Evolutionary conservation across 1,284 basidiomycete species (phyloP).

Genomic region (Caloboletus inedulis): DNA sequence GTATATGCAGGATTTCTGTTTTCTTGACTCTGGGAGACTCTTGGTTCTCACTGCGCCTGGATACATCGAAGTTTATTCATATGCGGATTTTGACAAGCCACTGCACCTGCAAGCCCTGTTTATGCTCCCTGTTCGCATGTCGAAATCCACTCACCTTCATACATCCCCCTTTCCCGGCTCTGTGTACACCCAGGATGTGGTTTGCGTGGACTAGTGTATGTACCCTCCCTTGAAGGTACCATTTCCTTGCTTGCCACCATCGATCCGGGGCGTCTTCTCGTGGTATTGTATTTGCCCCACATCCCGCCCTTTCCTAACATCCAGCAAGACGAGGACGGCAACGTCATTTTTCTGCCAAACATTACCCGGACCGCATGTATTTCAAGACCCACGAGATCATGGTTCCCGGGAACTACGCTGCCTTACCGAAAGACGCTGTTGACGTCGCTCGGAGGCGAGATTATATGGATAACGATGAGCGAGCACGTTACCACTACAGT

Average conservation of each 20-base stretch:
- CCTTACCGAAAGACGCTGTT: too few species aligned
- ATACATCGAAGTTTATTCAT: not conserved
- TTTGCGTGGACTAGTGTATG: not conserved
- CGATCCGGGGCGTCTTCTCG: not conserved
- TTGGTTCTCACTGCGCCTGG: not conserved
- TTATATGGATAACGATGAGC: conserved; percentile 7
- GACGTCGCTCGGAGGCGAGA: not conserved
- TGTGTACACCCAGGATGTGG: not conserved
- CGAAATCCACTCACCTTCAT: not conserved
- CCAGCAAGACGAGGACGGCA: not conserved
- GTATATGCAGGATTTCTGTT: not conserved
- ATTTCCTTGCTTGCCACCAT: not conserved
- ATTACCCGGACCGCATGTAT: too few species aligned
- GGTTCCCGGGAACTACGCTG: too few species aligned
- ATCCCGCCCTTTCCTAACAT: not conserved
- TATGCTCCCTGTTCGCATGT: not conserved
- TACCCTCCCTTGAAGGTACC: not conserved
- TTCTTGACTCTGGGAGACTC: not conserved
- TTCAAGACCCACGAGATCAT: too few species aligned
- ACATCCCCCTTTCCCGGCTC: not conserved
- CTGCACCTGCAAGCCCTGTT: not conserved
- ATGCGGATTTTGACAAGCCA: not conserved
- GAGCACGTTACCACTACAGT: conserved; percentile 5
- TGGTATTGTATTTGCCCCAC: not conserved
- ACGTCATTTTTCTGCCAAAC: too few species aligned